These are phyloP conservation scores for Isoetes engelmannii DNA, from an alignment of 83 land plant genomes.

Conservation along the genomic window DNA sequence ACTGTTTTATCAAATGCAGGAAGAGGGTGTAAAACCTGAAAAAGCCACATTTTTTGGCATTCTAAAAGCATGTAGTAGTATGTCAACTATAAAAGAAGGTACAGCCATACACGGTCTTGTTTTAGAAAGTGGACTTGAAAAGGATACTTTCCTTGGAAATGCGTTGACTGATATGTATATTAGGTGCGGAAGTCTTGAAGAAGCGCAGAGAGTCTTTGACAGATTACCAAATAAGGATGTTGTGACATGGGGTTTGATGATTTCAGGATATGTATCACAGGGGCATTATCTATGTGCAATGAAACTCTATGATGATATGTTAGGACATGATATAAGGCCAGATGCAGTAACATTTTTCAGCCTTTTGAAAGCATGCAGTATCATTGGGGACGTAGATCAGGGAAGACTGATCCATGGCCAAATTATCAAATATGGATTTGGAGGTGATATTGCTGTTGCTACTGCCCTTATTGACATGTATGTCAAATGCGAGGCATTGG, in stretches of 20 bases:
- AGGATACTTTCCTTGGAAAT: background rate
- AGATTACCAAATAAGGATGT: conserved; percentile 27
- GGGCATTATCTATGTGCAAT: background rate
- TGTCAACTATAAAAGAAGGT: background rate
- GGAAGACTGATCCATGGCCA: conserved; percentile 10
- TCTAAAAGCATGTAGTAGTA: conserved; percentile 4
- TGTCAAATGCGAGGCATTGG: background rate
- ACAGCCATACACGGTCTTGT: background rate
- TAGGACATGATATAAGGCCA: background rate
- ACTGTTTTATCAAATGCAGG: background rate
- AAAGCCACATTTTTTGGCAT: background rate
- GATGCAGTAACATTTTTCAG: conserved; percentile 9
- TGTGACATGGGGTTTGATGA: conserved; percentile 47
- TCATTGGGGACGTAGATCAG: background rate
- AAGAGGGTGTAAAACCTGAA: conserved; percentile 5
- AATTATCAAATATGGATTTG: background rate
- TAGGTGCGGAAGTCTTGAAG: conserved; percentile 1
- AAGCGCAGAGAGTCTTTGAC: conserved; percentile 7
- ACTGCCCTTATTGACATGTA: conserved; percentile 12
- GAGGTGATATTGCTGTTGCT: background rate
- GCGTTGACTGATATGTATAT: conserved; percentile 7
- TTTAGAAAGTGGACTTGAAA: background rate
- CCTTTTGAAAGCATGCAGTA: conserved; percentile 3
- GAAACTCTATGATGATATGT: background rate
- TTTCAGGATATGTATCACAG: too few relatives aligned